These are phyloP conservation scores for Artemisia argyi DNA, from an alignment of 129 eudicot genomes.

Conservation along the genomic window DNA sequence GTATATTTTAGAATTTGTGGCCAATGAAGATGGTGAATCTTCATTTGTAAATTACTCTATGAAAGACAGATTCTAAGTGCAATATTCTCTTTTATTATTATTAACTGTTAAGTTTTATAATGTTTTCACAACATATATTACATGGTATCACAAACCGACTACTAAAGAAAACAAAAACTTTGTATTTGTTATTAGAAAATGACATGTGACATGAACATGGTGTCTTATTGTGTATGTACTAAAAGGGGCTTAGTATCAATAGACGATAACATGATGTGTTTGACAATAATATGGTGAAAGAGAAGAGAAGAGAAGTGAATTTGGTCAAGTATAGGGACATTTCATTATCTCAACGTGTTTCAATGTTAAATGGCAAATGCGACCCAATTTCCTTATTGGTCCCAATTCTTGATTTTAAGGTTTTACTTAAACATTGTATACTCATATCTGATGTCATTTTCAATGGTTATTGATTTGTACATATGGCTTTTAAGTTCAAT, in stretches of 20 bases:
- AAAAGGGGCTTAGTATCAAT: slow-evolving; percentile 22
- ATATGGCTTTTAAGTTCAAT: slow-evolving; percentile 6
- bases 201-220: slow-evolving; percentile 36
- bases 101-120: neutral
- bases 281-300: slow-evolving; percentile 31
- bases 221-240: slow-evolving; percentile 21
- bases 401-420: slow-evolving; percentile 23
- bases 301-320: slow-evolving; percentile 33
- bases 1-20: neutral
- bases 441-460: slow-evolving; percentile 20
- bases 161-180: neutral
- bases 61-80: no score
- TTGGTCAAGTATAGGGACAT: slow-evolving; percentile 39
- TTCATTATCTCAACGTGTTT: slow-evolving; percentile 10
- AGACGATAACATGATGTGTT: slow-evolving; percentile 37
- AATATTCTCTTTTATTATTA: neutral
- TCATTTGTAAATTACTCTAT: no score
- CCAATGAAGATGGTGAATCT: neutral
- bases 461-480: slow-evolving; percentile 17
- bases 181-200: slow-evolving; percentile 8
- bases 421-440: neutral
- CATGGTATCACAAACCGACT: neutral
- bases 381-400: slow-evolving; percentile 12
- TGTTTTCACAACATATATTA: neutral
- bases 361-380: slow-evolving; percentile 15